phyloP scores from a whole-genome alignment of 2,329 filamentous ascomycete genomes.

The Lasiodiplodia gonubiensis region DNA sequence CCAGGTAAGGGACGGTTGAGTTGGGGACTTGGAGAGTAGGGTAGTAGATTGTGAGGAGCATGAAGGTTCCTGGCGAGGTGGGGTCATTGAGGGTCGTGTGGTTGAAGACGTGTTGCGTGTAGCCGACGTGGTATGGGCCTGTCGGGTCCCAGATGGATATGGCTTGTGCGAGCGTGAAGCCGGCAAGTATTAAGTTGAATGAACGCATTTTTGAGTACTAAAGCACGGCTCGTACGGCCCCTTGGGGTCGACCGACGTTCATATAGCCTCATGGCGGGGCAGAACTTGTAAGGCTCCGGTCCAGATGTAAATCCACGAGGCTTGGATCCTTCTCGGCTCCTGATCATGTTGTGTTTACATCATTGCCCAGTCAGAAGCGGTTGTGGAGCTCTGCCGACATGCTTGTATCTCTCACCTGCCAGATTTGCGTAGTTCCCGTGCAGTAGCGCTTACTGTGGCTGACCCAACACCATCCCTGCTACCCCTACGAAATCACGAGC shows the following conservation, averaged over 20 bases:
- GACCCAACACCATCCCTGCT: background rate
- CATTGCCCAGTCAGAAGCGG: background rate
- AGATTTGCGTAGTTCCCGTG: background rate
- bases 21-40: slow-evolving; percentile 33
- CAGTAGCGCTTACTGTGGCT: slow-evolving; percentile 7
- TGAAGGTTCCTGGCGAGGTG: slow-evolving; percentile 30
- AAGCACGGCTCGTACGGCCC: background rate
- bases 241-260: background rate
- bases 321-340: background rate
- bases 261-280: background rate
- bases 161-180: background rate
- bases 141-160: slow-evolving; percentile 29
- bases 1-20: slow-evolving; percentile 36
- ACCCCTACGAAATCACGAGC: too few species aligned
- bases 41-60: slow-evolving; percentile 38
- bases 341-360: background rate
- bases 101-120: slow-evolving; percentile 37
- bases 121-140: slow-evolving; percentile 37
- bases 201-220: background rate
- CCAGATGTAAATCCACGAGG: background rate
- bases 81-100: slow-evolving; percentile 37
- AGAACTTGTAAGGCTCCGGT: background rate
- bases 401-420: slow-evolving; percentile 4
- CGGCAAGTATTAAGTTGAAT: background rate
- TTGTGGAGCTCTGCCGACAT: background rate